Evolutionary conservation across 2,329 filamentous ascomycete species (phyloP).

Genomic region (Colletotrichum horii): DNA sequence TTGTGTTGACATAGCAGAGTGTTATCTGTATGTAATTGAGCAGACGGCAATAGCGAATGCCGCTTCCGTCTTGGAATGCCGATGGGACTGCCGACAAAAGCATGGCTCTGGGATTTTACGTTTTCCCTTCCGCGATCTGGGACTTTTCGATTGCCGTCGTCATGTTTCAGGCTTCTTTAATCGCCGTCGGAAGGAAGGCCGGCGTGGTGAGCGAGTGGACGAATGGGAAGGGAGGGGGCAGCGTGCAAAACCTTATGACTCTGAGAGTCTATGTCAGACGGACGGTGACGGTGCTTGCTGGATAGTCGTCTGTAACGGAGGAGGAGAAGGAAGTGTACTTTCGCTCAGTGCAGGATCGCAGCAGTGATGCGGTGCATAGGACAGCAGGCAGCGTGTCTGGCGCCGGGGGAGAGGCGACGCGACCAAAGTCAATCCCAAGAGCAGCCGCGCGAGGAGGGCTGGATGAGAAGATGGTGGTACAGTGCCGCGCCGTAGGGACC

Average conservation of each 20-base stretch:
- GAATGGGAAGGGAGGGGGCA: not conserved
- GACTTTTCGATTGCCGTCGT: constrained; percentile 3
- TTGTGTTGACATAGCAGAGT: not conserved
- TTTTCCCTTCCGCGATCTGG: not conserved
- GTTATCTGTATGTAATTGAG: not conserved
- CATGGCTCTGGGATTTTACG: not conserved
- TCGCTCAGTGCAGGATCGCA: not conserved
- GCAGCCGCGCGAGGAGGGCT: not conserved
- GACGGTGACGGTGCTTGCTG: not conserved
- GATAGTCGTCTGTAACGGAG: not conserved
- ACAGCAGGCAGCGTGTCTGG: not conserved
- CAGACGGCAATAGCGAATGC: not conserved
- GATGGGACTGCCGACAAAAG: not conserved
- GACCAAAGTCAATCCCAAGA: not conserved
- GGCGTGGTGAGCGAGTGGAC: not conserved
- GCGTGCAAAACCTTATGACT: not conserved
- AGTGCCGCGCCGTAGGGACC: not conserved
- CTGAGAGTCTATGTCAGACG: not conserved
- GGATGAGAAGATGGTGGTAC: not conserved
- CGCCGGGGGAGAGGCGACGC: not conserved
- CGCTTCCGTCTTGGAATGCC: not conserved
- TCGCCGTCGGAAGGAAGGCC: constrained; percentile 4
- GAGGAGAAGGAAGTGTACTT: not conserved
- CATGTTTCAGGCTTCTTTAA: constrained; percentile 5
- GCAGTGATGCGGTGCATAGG: not conserved